Conservation (phyloP, 805 yeast species). For the Candida adriatica region DNA sequence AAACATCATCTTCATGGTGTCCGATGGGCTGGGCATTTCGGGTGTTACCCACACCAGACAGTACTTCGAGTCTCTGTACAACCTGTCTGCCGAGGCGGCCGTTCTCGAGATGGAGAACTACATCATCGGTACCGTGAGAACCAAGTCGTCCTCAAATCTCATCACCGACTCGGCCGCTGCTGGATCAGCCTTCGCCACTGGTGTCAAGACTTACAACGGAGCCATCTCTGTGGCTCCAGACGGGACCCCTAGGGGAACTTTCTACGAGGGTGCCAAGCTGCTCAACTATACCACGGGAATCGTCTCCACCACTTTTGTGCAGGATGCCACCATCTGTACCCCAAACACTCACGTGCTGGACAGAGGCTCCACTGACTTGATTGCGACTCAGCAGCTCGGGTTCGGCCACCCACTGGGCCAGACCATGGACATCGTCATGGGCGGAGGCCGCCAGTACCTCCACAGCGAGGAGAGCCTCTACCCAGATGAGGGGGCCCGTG, state of each 20-base stretch:
- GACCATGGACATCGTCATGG: conserved; percentile 74
- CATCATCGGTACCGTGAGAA: conserved; percentile 78
- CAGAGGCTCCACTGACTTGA: conserved; percentile 69
- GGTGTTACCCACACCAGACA: conserved; percentile 74
- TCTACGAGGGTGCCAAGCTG: conserved; percentile 80
- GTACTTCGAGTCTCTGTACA: conserved; percentile 52
- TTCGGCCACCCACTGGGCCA: conserved; percentile 64
- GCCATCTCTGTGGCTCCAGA: conserved; percentile 80
- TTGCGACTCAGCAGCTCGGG: conserved; percentile 84
- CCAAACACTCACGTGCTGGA: conserved; percentile 72
- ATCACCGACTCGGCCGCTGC: conserved; percentile 96
- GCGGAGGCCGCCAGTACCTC: conserved; percentile 88
- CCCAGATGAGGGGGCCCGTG: conserved; percentile 48
- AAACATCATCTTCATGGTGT: conserved; percentile 80
- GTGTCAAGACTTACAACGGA: conserved; percentile 76
- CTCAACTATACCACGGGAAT: conserved; percentile 78
- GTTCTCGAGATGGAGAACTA: conserved; percentile 56
- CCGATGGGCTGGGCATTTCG: conserved; percentile 92
- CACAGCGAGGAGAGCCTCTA: conserved; percentile 28
- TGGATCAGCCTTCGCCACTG: conserved; percentile 87
- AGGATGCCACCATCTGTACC: conserved; percentile 92
- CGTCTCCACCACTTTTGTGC: conserved; percentile 84
- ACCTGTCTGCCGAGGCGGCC: conserved; percentile 42
- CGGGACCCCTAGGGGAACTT: conserved; percentile 70
- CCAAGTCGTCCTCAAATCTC: conserved; percentile 65